These are phyloP conservation scores for Apophysomyces trapeziformis DNA, from an alignment of 371 early-diverging fungal genomes.

Conservation along the genomic window DNA sequence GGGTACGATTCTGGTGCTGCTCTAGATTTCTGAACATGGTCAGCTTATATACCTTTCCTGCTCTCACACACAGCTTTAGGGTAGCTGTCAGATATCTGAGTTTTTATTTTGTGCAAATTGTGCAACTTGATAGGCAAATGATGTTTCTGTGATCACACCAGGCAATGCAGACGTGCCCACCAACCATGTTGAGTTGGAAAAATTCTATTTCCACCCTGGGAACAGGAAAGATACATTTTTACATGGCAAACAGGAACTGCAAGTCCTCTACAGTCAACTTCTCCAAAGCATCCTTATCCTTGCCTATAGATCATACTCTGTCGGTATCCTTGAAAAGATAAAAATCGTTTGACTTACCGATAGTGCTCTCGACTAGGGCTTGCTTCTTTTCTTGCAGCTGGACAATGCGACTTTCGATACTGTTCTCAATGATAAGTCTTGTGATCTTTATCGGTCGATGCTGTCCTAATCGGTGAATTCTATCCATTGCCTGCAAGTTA, in stretches of 20 bases:
- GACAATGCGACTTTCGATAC: constrained; percentile 93
- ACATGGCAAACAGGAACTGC: constrained; percentile 83
- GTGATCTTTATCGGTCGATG: constrained; percentile 88
- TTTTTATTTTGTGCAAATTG: constrained; percentile 3
- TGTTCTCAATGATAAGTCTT: constrained; percentile 91
- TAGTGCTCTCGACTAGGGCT: constrained; percentile 87
- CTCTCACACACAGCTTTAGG: not conserved
- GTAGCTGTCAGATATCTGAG: constrained; percentile 4
- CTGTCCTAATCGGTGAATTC: constrained; percentile 93
- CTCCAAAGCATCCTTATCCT: constrained; percentile 67
- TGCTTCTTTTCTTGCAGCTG: constrained; percentile 96
- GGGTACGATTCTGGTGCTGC: no score
- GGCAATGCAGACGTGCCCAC: not conserved
- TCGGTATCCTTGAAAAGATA: not conserved
- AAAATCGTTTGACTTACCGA: constrained; percentile 70
- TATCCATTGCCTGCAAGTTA: constrained; percentile 79
- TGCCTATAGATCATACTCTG: constrained; percentile 16
- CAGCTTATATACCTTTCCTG: no score
- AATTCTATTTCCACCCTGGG: not conserved
- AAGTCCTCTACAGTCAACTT: constrained; percentile 84
- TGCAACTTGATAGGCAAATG: constrained; percentile 1
- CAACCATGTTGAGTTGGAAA: not conserved
- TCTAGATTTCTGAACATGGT: no score
- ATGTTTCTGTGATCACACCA: constrained; percentile 2
- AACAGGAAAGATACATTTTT: constrained; percentile 18